These are phyloP conservation scores for Solanum commersonii DNA, from an alignment of 257 asterid species.

Conservation along the genomic window DNA sequence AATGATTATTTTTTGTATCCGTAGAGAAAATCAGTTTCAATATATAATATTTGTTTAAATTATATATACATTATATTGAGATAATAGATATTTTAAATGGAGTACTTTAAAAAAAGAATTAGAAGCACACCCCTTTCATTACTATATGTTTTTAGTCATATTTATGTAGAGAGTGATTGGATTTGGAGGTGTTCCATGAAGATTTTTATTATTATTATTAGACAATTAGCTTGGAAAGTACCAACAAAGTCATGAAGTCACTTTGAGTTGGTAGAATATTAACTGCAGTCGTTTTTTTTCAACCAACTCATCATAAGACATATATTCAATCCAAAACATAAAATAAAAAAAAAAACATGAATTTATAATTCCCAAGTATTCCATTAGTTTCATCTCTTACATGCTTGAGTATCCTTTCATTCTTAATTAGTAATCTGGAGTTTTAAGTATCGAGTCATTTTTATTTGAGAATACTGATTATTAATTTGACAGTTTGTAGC, in stretches of 20 bases:
- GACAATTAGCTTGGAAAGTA: not conserved
- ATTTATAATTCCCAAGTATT: no score
- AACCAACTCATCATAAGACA: not conserved
- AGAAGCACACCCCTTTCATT: not conserved
- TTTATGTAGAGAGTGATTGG: not conserved
- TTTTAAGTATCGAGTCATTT: not conserved
- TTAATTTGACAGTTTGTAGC: no score
- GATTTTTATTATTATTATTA: not conserved
- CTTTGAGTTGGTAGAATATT: constrained; percentile 8
- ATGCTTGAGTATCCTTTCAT: no score
- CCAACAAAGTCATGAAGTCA: not conserved
- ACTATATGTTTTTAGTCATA: not conserved
- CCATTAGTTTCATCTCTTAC: no score
- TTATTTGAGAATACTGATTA: no score
- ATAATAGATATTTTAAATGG: no score
- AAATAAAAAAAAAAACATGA: no score
- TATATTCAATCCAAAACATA: not conserved
- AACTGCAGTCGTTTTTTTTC: not conserved
- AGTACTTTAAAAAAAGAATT: not conserved
- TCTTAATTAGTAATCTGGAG: no score
- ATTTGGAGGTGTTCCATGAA: not conserved
- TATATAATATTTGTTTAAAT: no score
- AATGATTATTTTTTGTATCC: no score
- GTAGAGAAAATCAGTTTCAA: not conserved
- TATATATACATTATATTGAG: not conserved